These are phyloP conservation scores for Capronia americana DNA, from an alignment of 2,329 filamentous ascomycete genomes.

Conservation along the genomic window DNA sequence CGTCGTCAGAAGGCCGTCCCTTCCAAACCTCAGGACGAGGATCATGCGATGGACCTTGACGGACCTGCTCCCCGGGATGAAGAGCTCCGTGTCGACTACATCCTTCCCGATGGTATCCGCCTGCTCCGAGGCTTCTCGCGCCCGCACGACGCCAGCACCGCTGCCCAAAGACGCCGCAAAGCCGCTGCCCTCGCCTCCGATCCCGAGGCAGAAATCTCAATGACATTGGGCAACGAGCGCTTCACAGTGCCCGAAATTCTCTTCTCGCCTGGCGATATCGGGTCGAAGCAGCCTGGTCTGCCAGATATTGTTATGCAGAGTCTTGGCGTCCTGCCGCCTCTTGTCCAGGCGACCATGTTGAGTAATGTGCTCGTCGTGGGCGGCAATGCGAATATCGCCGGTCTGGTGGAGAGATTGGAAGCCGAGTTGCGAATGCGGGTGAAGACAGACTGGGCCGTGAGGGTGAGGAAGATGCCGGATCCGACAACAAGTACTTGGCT, in stretches of 20 bases:
- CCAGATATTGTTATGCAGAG: slow-evolving; percentile 83
- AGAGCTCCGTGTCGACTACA: slow-evolving; percentile 81
- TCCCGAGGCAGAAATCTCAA: slow-evolving; percentile 72
- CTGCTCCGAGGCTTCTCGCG: slow-evolving; percentile 72
- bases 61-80: slow-evolving; percentile 40
- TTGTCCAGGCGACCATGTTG: slow-evolving; percentile 80
- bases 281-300: slow-evolving; percentile 81
- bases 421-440: slow-evolving; percentile 73
- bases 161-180: slow-evolving; percentile 59
- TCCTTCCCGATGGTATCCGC: slow-evolving; percentile 79
- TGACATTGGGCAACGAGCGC: slow-evolving; percentile 89
- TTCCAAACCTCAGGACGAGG: slow-evolving; percentile 52
- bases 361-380: slow-evolving; percentile 90
- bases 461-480: slow-evolving; percentile 72
- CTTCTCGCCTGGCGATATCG: slow-evolving; percentile 85
- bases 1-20: slow-evolving; percentile 20
- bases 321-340: slow-evolving; percentile 75
- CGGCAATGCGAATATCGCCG: slow-evolving; percentile 79
- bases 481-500: slow-evolving; percentile 84
- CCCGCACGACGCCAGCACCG: slow-evolving; percentile 74
- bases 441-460: slow-evolving; percentile 77
- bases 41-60: slow-evolving; percentile 53
- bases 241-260: slow-evolving; percentile 89
- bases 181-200: slow-evolving; percentile 55
- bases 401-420: slow-evolving; percentile 78